These are phyloP conservation scores for Picea abies DNA, from an alignment of 83 land plant genomes.

Conservation along the genomic window DNA sequence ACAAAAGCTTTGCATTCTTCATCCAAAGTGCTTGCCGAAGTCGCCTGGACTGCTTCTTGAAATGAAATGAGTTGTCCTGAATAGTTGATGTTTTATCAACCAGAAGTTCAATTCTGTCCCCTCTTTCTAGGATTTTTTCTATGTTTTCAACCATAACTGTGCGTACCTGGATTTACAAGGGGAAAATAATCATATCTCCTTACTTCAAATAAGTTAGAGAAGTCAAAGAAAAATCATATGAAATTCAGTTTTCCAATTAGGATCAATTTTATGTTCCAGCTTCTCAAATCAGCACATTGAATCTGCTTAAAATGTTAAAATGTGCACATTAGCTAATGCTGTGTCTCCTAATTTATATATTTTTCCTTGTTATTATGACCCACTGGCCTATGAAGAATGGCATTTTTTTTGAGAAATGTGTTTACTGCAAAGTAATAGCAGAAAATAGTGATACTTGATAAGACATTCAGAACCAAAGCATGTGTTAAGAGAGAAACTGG, in stretches of 20 bases:
- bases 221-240: neutral
- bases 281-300: neutral
- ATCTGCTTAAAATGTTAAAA: neutral
- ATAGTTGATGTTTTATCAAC: slow-evolving; percentile 98
- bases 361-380: neutral
- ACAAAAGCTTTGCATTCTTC: slow-evolving; percentile 94
- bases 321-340: neutral
- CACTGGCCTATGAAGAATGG: neutral
- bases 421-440: neutral
- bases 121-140: slow-evolving; percentile 94
- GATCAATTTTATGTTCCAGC: neutral
- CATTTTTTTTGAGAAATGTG: neutral
- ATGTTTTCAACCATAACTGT: slow-evolving; percentile 98
- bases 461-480: too few species aligned
- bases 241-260: neutral
- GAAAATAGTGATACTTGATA: neutral
- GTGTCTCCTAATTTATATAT: neutral
- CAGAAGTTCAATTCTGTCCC: slow-evolving; percentile 89
- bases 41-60: slow-evolving; percentile 90
- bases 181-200: neutral
- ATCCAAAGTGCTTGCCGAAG: slow-evolving; percentile 89
- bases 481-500: too few species aligned
- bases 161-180: slow-evolving; percentile 58
- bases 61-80: slow-evolving; percentile 92
- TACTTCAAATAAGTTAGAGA: neutral